Evolutionary conservation across 78 protist genomes (phyloP).

Genomic region (Dictyostelium brefeldianum): DNA sequence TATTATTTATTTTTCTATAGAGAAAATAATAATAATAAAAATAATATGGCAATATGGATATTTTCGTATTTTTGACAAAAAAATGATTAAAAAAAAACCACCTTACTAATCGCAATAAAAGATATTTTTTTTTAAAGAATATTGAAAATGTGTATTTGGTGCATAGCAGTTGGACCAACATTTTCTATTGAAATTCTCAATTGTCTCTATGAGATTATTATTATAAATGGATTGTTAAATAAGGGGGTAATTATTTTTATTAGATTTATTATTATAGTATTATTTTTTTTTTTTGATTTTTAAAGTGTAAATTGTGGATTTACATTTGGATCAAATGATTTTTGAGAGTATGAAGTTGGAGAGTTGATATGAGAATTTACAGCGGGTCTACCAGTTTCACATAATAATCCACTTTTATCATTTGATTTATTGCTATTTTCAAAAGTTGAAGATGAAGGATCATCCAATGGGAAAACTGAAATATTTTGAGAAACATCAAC

Average conservation of each 20-base stretch:
- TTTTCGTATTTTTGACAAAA: too few relatives aligned
- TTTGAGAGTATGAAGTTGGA: constrained; percentile 17
- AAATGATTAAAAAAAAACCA: too few relatives aligned
- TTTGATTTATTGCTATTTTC: background rate
- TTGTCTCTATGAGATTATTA: too few relatives aligned
- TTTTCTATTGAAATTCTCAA: too few relatives aligned
- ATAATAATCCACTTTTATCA: background rate
- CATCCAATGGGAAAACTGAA: constrained; percentile 29
- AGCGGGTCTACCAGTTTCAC: background rate
- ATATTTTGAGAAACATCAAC: constrained; percentile 35
- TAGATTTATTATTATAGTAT: background rate
- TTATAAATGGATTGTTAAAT: too few relatives aligned
- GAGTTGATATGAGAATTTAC: background rate
- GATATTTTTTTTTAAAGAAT: too few relatives aligned
- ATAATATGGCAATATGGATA: too few relatives aligned
- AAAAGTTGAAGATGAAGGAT: background rate
- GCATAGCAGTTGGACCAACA: too few relatives aligned
- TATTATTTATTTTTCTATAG: too few relatives aligned
- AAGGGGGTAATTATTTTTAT: background rate
- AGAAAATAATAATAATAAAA: too few relatives aligned
- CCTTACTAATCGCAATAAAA: too few relatives aligned
- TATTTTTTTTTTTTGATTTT: background rate
- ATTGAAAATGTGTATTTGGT: too few relatives aligned
- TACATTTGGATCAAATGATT: constrained; percentile 42
- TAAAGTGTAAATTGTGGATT: constrained; percentile 41